phyloP scores from a whole-genome alignment of 768 basidiomycete genomes.

The Pholiota conissans region DNA sequence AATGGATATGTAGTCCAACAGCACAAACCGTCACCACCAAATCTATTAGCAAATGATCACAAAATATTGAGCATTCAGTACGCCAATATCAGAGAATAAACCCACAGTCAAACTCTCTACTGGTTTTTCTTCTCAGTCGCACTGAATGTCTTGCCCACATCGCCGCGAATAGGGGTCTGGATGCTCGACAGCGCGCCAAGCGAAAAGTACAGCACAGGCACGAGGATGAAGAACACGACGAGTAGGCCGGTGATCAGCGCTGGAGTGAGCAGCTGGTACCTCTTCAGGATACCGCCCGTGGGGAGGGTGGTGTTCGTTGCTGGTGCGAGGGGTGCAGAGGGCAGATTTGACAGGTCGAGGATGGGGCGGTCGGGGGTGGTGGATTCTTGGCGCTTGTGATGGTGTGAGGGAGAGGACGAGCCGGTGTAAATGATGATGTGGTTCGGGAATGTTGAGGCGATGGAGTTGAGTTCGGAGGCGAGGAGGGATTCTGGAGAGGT shows the following conservation, averaged over 20 bases:
- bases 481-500: conserved; percentile 42
- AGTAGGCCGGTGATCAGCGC: conserved; percentile 68
- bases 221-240: conserved; percentile 61
- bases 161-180: conserved; percentile 64
- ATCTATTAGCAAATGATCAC: no score
- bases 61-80: no score
- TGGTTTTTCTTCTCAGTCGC: conserved; percentile 78
- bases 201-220: conserved; percentile 66
- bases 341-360: conserved; percentile 17
- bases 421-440: conserved; percentile 71
- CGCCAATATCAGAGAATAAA: no score
- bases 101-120: conserved; percentile 28
- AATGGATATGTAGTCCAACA: no score
- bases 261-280: conserved; percentile 78
- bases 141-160: conserved; percentile 64
- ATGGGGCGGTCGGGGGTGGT: conserved; percentile 24
- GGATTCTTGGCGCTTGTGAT: conserved; percentile 40
- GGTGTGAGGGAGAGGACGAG: conserved; percentile 33
- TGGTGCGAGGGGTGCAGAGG: conserved; percentile 16
- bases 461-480: conserved; percentile 45
- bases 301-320: conserved; percentile 39
- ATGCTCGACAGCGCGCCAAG: conserved; percentile 71
- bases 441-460: conserved; percentile 52
- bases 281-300: conserved; percentile 63
- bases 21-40: no score